Percentiles rank a stretch among this genome's conserved stretches.
Evolutionary conservation across 345 rosid genomes (phyloP).

Genomic region (Boechera divaricarpa): DNA sequence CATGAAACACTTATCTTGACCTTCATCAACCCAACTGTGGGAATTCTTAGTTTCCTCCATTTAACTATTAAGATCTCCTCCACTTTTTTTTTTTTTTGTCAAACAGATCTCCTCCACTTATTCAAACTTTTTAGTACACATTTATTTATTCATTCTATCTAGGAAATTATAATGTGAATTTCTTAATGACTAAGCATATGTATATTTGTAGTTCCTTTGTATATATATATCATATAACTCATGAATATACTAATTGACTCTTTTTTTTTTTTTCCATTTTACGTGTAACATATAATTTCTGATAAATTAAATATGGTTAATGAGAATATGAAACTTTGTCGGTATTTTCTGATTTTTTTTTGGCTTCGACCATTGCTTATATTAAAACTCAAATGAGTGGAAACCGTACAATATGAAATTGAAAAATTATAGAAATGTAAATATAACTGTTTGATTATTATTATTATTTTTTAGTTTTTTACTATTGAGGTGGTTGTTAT

Average conservation of each 20-base stretch:
- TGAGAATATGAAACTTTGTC: too few relatives aligned
- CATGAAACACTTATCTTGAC: constrained; percentile 68
- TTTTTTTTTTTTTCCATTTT: too few relatives aligned
- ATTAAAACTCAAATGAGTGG: too few relatives aligned
- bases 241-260: not conserved
- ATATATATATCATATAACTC: not conserved
- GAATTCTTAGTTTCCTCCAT: constrained; percentile 36
- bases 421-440: too few relatives aligned
- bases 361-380: too few relatives aligned
- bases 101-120: constrained; percentile 1
- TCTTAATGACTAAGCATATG: not conserved
- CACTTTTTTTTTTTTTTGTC: not conserved
- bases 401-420: too few relatives aligned
- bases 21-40: constrained; percentile 63
- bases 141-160: not conserved
- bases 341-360: too few relatives aligned
- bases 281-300: not conserved
- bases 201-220: not conserved
- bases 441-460: not conserved
- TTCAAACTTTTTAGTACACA: constrained; percentile 16
- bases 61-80: constrained; percentile 12
- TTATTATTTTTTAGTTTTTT: too few relatives aligned
- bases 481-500: too few relatives aligned
- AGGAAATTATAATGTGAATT: not conserved
- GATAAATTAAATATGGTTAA: too few relatives aligned